Conservation (phyloP, 129 eudicot species). For the Arctium lappa region DNA sequence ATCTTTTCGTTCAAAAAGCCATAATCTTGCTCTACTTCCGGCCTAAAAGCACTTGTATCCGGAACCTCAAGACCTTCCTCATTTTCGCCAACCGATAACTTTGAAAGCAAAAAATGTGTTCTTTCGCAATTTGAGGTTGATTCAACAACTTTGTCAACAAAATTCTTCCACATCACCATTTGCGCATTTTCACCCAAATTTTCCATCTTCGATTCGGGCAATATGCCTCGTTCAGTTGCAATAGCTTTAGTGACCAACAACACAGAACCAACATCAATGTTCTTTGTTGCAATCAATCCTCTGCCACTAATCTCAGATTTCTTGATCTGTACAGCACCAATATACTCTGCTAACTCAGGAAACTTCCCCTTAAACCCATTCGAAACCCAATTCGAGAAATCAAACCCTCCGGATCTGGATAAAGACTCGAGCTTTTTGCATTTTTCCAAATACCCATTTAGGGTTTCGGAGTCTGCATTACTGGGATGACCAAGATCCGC, state of each 20-base stretch:
- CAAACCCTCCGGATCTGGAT: slow-evolving; percentile 78
- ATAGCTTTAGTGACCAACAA: slow-evolving; percentile 73
- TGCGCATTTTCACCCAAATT: slow-evolving; percentile 61
- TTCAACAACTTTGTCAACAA: slow-evolving; percentile 67
- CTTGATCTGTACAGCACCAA: slow-evolving; percentile 72
- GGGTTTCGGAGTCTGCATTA: slow-evolving; percentile 40
- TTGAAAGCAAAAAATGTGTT: slow-evolving; percentile 45
- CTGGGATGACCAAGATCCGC: slow-evolving; percentile 59
- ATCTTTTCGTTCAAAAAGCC: slow-evolving; percentile 26
- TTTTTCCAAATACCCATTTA: slow-evolving; percentile 63
- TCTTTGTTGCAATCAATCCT: slow-evolving; percentile 68
- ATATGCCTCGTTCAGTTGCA: slow-evolving; percentile 79
- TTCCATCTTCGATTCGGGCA: slow-evolving; percentile 41
- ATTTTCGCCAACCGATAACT: slow-evolving; percentile 61
- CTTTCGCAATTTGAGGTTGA: slow-evolving; percentile 43
- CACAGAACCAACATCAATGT: slow-evolving; percentile 65
- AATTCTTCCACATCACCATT: slow-evolving; percentile 90
- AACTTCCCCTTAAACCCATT: slow-evolving; percentile 60
- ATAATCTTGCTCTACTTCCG: slow-evolving; percentile 42
- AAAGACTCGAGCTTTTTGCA: slow-evolving; percentile 68
- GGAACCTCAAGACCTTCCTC: slow-evolving; percentile 69
- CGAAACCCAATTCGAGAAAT: slow-evolving; percentile 66
- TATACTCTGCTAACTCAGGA: slow-evolving; percentile 81
- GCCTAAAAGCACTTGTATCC: slow-evolving; percentile 53
- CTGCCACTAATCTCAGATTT: slow-evolving; percentile 87